phyloP scores from a whole-genome alignment of 176 grass and related monocot species.

The Pontederia paniculata region DNA sequence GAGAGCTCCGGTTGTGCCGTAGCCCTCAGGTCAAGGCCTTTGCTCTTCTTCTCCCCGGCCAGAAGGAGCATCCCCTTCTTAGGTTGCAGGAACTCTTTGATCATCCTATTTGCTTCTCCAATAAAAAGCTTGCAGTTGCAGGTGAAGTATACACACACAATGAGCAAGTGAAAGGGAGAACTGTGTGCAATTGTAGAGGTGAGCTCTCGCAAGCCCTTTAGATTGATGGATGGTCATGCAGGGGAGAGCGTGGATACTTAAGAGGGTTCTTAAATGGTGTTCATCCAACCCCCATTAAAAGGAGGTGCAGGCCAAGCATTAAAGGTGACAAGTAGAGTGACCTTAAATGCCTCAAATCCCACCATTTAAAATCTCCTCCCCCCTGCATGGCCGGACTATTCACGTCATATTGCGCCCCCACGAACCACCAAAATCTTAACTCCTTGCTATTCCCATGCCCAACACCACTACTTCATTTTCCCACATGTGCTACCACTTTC shows the following conservation, averaged over 20 bases:
- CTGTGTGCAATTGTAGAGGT: too few species aligned
- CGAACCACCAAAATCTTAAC: slow-evolving; percentile 26
- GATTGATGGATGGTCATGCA: slow-evolving; percentile 26
- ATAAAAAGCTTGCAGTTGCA: too few species aligned
- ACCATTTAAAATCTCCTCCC: slow-evolving; percentile 28
- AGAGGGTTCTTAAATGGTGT: slow-evolving; percentile 27
- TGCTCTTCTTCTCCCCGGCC: background rate
- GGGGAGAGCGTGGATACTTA: slow-evolving; percentile 30
- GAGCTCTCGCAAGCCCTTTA: too few species aligned
- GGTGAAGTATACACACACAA: background rate
- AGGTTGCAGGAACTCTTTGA: slow-evolving; percentile 23
- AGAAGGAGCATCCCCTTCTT: slow-evolving; percentile 9
- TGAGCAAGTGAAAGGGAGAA: slow-evolving; percentile 2
- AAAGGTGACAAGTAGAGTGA: slow-evolving; percentile 27
- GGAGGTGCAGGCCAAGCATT: slow-evolving; percentile 31
- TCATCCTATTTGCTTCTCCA: slow-evolving; percentile 10
- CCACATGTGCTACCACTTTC: too few species aligned
- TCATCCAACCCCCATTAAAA: slow-evolving; percentile 38
- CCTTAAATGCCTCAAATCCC: slow-evolving; percentile 23
- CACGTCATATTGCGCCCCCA: slow-evolving; percentile 23
- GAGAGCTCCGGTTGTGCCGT: slow-evolving; percentile 28
- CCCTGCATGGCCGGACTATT: slow-evolving; percentile 28
- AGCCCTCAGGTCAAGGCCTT: slow-evolving; percentile 14
- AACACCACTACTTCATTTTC: too few species aligned
- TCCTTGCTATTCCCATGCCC: background rate